Evolutionary conservation across 2,329 filamentous ascomycete genomes (phyloP).

Genomic region (Rachicladosporium sp.): DNA sequence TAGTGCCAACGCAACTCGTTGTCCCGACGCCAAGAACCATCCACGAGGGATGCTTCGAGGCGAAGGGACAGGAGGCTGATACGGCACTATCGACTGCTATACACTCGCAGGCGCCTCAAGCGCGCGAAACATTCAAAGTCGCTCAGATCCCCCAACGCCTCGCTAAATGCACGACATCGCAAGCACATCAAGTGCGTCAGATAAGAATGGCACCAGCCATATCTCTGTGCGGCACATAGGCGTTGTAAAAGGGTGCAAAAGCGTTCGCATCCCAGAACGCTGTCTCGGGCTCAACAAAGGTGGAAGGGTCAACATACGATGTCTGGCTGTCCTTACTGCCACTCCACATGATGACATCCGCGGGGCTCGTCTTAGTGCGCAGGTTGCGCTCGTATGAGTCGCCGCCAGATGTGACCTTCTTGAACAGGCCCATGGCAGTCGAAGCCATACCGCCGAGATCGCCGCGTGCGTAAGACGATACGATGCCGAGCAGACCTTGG

Average conservation of each 20-base stretch:
- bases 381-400: slow-evolving; percentile 67
- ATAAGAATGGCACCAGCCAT: slow-evolving; percentile 11
- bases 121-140: slow-evolving; percentile 3
- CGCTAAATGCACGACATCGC: slow-evolving; percentile 7
- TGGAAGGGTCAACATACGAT: slow-evolving; percentile 48
- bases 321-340: slow-evolving; percentile 95
- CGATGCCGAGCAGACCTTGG: slow-evolving; percentile 55
- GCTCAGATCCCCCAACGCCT: slow-evolving; percentile 11
- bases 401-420: slow-evolving; percentile 72
- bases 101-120: too few species aligned
- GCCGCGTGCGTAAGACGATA: slow-evolving; percentile 69
- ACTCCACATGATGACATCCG: slow-evolving; percentile 96
- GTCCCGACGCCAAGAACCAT: slow-evolving; percentile 16
- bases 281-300: not conserved
- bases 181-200: slow-evolving; percentile 7
- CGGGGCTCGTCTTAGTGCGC: slow-evolving; percentile 82
- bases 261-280: too few species aligned
- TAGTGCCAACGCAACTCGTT: slow-evolving; percentile 20
- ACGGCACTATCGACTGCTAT: slow-evolving; percentile 1
- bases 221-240: slow-evolving; percentile 8
- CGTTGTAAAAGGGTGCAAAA: not conserved
- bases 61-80: slow-evolving; percentile 12
- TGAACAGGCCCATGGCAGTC: slow-evolving; percentile 72
- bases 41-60: slow-evolving; percentile 14
- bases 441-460: slow-evolving; percentile 72